Evolutionary conservation across 306 rosid genomes (phyloP).

Genomic region (Fragaria nilgerrensis): DNA sequence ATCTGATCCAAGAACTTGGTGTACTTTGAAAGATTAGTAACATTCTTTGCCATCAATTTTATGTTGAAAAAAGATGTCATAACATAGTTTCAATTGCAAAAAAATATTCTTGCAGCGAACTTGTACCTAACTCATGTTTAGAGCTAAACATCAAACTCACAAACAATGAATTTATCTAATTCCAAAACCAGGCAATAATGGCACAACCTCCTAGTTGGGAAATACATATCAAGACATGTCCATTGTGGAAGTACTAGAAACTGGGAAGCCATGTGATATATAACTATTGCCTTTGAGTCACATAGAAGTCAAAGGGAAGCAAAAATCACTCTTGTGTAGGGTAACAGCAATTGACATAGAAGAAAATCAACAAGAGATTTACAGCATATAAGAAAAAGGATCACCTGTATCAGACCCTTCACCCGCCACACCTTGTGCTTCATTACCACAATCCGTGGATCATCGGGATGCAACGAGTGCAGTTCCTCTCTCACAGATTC

Average conservation of each 20-base stretch:
- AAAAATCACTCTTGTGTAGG: not conserved
- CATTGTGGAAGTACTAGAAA: not conserved
- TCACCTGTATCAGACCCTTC: constrained; percentile 97
- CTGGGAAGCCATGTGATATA: not conserved
- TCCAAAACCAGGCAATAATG: constrained; percentile 1
- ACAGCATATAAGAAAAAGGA: constrained; percentile 18
- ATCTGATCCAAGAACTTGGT: not conserved
- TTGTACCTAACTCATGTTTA: not conserved
- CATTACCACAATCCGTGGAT: constrained; percentile 85
- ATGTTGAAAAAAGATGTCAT: not conserved
- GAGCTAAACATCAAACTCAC: not conserved
- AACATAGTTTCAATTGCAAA: not conserved
- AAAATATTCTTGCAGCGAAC: not conserved
- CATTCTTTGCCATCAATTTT: not conserved
- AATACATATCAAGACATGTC: not conserved
- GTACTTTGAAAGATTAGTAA: not conserved
- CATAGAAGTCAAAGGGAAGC: not conserved
- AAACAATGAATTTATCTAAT: not conserved
- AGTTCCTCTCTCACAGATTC: constrained; percentile 88
- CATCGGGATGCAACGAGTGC: constrained; percentile 76
- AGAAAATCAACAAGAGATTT: constrained; percentile 9
- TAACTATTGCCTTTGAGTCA: constrained; percentile 5
- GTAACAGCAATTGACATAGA: not conserved
- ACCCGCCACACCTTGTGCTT: constrained; percentile 99
- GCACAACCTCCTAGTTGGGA: constrained; percentile 13